A percentile compares a stretch with the other conserved stretches of the same genome.
Evolutionary conservation across 75 land plant species (phyloP).

Genomic region (Selaginella tamariscina): DNA sequence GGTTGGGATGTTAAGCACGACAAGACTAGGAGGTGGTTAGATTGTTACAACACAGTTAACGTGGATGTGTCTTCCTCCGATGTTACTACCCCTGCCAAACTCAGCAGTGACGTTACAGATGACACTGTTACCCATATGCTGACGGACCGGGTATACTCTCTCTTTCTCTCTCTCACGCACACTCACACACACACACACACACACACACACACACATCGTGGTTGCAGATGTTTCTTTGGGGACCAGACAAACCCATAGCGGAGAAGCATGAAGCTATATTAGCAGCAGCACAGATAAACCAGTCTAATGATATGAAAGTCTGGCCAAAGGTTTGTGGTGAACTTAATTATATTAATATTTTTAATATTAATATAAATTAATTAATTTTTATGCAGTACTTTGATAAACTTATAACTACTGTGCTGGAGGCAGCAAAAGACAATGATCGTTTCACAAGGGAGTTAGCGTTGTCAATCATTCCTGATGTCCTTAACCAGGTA

Average conservation of each 20-base stretch:
- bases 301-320: neutral
- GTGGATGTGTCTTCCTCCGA: neutral
- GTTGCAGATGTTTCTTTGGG: neutral
- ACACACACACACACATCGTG: too few relatives aligned
- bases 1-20: neutral
- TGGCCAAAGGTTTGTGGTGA: neutral
- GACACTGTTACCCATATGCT: neutral
- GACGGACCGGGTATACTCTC: neutral
- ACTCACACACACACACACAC: too few relatives aligned
- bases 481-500: neutral
- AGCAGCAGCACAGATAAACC: neutral
- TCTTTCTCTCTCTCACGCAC: too few relatives aligned
- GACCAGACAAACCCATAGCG: neutral
- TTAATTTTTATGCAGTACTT: neutral
- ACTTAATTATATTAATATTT: neutral
- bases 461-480: neutral
- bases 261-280: neutral
- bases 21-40: neutral
- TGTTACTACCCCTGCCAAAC: neutral
- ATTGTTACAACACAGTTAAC: neutral
- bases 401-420: neutral
- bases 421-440: neutral
- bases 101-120: neutral
- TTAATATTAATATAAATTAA: neutral
- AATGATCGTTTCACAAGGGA: neutral